These are phyloP conservation scores for Geotrichum candidum DNA, from an alignment of 1,139 yeast genomes.

Conservation along the genomic window DNA sequence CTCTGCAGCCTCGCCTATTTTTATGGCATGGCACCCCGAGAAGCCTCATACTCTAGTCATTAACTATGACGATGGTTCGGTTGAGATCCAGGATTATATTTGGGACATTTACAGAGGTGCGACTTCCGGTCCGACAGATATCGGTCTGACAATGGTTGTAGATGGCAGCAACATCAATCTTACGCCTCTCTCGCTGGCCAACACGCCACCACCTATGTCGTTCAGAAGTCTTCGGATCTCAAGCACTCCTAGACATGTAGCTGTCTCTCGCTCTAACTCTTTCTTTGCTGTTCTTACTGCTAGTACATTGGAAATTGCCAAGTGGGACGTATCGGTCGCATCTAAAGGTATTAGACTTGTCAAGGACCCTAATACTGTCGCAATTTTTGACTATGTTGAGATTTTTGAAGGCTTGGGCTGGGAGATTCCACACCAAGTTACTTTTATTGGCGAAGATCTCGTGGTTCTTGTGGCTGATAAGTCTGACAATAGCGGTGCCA, in stretches of 20 bases:
- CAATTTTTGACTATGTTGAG: slow-evolving; percentile 35
- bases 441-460: slow-evolving; percentile 47
- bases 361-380: slow-evolving; percentile 43
- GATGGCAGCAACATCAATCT: slow-evolving; percentile 72
- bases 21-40: slow-evolving; percentile 82
- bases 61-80: slow-evolving; percentile 22
- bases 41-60: slow-evolving; percentile 70
- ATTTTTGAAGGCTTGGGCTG: slow-evolving; percentile 35
- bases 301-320: slow-evolving; percentile 39
- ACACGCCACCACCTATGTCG: slow-evolving; percentile 92
- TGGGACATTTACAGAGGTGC: slow-evolving; percentile 65
- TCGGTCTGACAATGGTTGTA: slow-evolving; percentile 72
- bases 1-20: slow-evolving; percentile 38
- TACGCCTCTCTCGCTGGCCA: slow-evolving; percentile 80
- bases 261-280: slow-evolving; percentile 58
- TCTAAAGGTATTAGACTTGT: slow-evolving; percentile 30
- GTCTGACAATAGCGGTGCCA: slow-evolving; percentile 11
- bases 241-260: slow-evolving; percentile 54
- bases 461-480: slow-evolving; percentile 56
- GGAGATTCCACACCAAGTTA: slow-evolving; percentile 56
- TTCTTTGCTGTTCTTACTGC: slow-evolving; percentile 54
- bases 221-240: slow-evolving; percentile 56
- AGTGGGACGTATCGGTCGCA: slow-evolving; percentile 29
- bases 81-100: slow-evolving; percentile 67
- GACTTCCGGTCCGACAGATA: slow-evolving; percentile 56